A percentile compares a stretch with the other conserved stretches of the same genome.
Conservation (phyloP, 2,329 filamentous ascomycete species). For the Calonectria multiphialidica region DNA sequence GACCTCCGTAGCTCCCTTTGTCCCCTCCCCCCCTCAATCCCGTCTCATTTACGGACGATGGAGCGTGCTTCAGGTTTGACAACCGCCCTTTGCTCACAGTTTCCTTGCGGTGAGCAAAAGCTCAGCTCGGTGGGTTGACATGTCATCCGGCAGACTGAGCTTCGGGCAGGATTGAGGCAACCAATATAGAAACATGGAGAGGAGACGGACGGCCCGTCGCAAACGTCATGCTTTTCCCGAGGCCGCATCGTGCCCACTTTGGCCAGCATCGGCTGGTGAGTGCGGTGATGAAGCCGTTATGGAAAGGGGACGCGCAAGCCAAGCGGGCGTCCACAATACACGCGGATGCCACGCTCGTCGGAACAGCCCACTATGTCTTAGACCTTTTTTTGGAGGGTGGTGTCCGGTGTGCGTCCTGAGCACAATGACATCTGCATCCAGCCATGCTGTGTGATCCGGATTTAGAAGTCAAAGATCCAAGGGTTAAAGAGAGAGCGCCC, state of each 20-base stretch:
- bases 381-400: not conserved
- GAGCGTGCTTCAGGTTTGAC: slow-evolving; percentile 1
- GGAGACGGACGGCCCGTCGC: not conserved
- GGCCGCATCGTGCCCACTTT: not conserved
- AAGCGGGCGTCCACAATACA: slow-evolving; percentile 1
- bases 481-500: not conserved
- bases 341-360: not conserved
- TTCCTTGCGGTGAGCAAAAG: not conserved
- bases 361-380: not conserved
- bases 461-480: not conserved
- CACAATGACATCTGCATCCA: not conserved
- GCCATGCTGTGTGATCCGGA: not conserved
- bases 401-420: not conserved
- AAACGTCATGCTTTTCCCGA: not conserved
- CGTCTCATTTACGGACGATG: not conserved
- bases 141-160: not conserved
- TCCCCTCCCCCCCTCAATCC: not conserved
- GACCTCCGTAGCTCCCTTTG: not conserved
- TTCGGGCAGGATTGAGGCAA: not conserved
- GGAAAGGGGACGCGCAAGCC: slow-evolving; percentile 15
- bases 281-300: not conserved
- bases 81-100: not conserved
- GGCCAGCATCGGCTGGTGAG: not conserved
- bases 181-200: not conserved
- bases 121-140: slow-evolving; percentile 5